Evolutionary conservation across 2,329 filamentous ascomycete species (phyloP), one percentile per base, ranked within the genome.

Genomic region (Ophiocordyceps polyrhachis-furcata): DNA sequence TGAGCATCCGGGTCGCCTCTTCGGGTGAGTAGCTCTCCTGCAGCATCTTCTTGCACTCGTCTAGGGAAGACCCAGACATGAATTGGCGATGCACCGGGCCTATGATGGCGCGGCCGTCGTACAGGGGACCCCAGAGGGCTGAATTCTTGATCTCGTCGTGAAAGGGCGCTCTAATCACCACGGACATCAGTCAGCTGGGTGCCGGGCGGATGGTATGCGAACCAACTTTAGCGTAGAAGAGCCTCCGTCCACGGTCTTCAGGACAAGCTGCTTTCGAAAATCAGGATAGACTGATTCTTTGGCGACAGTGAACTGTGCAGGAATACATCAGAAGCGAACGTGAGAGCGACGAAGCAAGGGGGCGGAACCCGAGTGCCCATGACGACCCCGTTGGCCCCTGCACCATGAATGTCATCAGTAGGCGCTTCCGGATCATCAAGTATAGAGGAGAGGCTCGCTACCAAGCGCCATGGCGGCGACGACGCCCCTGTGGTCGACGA

Each of bases 401-500:
- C 20, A 8, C 19, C 23, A 41, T 8, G 29, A 42, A 49, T 28
- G 55, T 45, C 47, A 44, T 21, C 40, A 23, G 3, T 21, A 14
- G 8, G 17, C 20, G n/a, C 12, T 17, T 5, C 13, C 17, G 29
- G 1, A 11, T 2, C 11, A 9, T 41, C 2, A n/a, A 20, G 9
- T 11, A 7, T 11, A 28, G 25, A 28, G 7, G n/a, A 31, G 19
- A n/a, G 28, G 29, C 19, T 12, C 11, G 6, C 53, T 42, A 70
- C 74, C 75, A 11, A 80, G 58, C 1, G 66, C 61, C 48, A 79
- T 48, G 2, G 70, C 69, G 2, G 74, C 74, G 2, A 71, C 70
- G 1, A 70, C 70, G 0, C 71, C 71, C 35, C 72, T 63, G 1
- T 68, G 68, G 46, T 79, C 69, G 6, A 65, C 65, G 45, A 81